Base-by-base conservation (phyloP, 768 basidiomycete genomes). In the Lactarius sp. region DNA sequence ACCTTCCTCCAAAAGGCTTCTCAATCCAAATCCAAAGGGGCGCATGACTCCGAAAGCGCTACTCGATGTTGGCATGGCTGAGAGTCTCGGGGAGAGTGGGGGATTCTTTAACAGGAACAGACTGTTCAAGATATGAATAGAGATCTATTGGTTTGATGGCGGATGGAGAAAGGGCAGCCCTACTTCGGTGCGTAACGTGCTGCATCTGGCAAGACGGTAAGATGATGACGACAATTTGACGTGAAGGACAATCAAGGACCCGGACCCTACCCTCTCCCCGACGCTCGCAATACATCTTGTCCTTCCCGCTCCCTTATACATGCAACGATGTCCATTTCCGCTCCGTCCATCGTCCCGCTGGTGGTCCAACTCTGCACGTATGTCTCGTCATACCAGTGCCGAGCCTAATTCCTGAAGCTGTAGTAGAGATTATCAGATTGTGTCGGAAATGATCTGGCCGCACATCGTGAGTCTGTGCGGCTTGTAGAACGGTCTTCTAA, bases 401-500 rank as follows among this genome's bases (percentile, higher is more conserved):
- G 2, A 80, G 79, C 42, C 70, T 83, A 5, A 84, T 98, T 16
- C 74, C 95, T 2, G 81, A 81, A 7, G 93, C 96, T 0, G 79
- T 99, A 2, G 81, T 93, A 49, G 92, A 88, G 94, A 97, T 71
- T 87, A 88, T 72, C 90, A 86, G 74, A 83, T 79, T 0, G 92
- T 98, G 0, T 83, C 82, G 55, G 92, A 96, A 49, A 92, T 91
- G 70, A 82, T 99, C 18, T 99, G 94, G 83, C 95, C 97, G 1
- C 84, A 94, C 77, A 76, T 99, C 47, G 94, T 97, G 70, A 68
- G 87, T 75, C 7, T 34, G 31, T 44, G 27, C 27, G 22, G 22
- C 14, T 13, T 20, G 13, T 60, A 5, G 3, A 13, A 0, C 49
- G 2, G 12, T 5, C 7, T 14, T 6, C 52, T 20, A 31, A 34